These are phyloP conservation scores for Pyrenochaeta sp. DNA, from an alignment of 2,329 filamentous ascomycete species.

Conservation along the genomic window DNA sequence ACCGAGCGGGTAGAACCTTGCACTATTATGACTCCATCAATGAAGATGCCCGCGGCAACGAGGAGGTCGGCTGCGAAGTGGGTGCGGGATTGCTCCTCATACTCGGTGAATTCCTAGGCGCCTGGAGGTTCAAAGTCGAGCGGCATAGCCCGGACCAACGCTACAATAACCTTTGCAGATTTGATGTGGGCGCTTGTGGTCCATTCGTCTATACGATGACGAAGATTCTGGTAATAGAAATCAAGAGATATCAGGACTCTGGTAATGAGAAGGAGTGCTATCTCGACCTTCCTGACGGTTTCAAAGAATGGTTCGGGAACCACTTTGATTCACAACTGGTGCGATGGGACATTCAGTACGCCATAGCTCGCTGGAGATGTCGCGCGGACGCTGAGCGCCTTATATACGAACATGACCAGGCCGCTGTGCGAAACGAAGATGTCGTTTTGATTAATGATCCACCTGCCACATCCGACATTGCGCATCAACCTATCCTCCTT, in stretches of 20 bases:
- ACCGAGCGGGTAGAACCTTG: conserved; percentile 9
- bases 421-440: neutral
- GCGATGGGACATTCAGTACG: conserved; percentile 9
- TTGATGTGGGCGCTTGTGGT: conserved; percentile 29
- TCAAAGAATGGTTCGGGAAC: neutral
- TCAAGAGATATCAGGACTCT: neutral
- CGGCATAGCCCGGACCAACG: conserved; percentile 19
- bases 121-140: conserved; percentile 9
- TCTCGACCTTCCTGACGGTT: neutral
- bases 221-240: neutral
- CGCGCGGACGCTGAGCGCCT: neutral
- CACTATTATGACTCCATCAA: conserved; percentile 33
- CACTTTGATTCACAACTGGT: conserved; percentile 12
- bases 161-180: conserved; percentile 13
- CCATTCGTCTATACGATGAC: conserved; percentile 31
- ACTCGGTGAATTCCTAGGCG: conserved; percentile 12
- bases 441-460: neutral
- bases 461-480: neutral
- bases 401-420: neutral
- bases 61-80: conserved; percentile 1
- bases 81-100: conserved; percentile 15
- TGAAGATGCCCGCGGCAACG: neutral
- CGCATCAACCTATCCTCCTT: neutral
- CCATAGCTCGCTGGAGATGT: conserved; percentile 10
- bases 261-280: conserved; percentile 1